Percentiles rank a stretch among this genome's conserved stretches.
phyloP scores from a whole-genome alignment of 2,329 filamentous ascomycete genomes.

The Cadophora luteo-olivacea region DNA sequence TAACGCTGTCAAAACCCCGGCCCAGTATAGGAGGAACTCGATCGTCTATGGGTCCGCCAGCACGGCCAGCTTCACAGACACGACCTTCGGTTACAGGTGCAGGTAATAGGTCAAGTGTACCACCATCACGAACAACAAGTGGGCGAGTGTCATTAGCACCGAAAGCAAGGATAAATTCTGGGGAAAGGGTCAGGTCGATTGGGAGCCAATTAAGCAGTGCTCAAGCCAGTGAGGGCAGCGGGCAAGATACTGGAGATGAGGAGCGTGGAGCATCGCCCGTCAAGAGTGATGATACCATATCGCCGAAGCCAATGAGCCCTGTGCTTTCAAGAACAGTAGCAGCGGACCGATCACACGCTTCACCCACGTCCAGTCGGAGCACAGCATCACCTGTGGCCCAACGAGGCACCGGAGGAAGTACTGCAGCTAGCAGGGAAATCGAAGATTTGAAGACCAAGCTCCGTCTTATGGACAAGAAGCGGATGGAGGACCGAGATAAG shows the following conservation, averaged over 20 bases:
- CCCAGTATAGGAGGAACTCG: constrained; percentile 61
- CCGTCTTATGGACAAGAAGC: constrained; percentile 85
- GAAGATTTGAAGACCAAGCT: constrained; percentile 91
- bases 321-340: constrained; percentile 38
- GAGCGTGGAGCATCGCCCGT: constrained; percentile 50
- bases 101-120: constrained; percentile 39
- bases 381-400: constrained; percentile 37
- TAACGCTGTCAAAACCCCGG: constrained; percentile 54
- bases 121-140: constrained; percentile 31
- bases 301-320: constrained; percentile 43
- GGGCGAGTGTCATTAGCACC: constrained; percentile 40
- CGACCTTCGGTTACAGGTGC: constrained; percentile 49
- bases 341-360: constrained; percentile 32
- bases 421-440: constrained; percentile 62
- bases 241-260: constrained; percentile 40
- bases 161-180: constrained; percentile 41
- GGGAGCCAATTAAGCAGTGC: constrained; percentile 42
- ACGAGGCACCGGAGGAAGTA: constrained; percentile 35
- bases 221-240: constrained; percentile 40
- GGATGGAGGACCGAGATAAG: constrained; percentile 84
- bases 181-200: constrained; percentile 41
- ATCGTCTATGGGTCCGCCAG: constrained; percentile 72
- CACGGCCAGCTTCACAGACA: constrained; percentile 43
- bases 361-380: constrained; percentile 37
- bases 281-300: constrained; percentile 51